phyloP scores from a whole-genome alignment of 768 basidiomycete genomes.

The Agrocybe pediades region DNA sequence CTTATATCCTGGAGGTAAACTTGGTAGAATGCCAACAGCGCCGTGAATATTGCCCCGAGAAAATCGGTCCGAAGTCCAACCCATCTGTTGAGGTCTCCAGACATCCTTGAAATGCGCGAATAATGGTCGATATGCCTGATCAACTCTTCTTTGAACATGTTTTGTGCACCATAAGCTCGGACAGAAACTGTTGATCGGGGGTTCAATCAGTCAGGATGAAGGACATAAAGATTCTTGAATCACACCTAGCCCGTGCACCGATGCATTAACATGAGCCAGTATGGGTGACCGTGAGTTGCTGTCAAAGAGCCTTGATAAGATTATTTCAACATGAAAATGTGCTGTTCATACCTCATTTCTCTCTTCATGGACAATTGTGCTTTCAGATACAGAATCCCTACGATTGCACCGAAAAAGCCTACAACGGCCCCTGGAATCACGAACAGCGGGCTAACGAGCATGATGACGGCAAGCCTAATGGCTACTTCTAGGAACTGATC shows the following conservation, averaged over 20 bases:
- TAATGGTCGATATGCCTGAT: slow-evolving; percentile 54
- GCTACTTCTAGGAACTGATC: slow-evolving; percentile 34
- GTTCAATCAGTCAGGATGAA: neutral
- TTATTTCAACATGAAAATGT: neutral
- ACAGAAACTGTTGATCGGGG: slow-evolving; percentile 46
- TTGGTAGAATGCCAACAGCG: slow-evolving; percentile 55
- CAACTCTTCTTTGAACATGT: slow-evolving; percentile 44
- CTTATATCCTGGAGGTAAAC: slow-evolving; percentile 42
- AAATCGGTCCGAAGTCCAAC: slow-evolving; percentile 53
- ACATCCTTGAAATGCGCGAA: slow-evolving; percentile 42
- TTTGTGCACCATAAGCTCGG: slow-evolving; percentile 64
- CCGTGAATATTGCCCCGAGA: slow-evolving; percentile 56
- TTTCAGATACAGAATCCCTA: slow-evolving; percentile 43
- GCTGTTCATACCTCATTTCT: slow-evolving; percentile 33
- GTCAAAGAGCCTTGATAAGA: neutral
- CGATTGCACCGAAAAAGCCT: slow-evolving; percentile 39
- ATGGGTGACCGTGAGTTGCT: slow-evolving; percentile 22
- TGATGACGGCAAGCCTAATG: slow-evolving; percentile 40
- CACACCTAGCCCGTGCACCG: slow-evolving; percentile 56
- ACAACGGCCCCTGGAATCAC: slow-evolving; percentile 41
- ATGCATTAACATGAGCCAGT: slow-evolving; percentile 22
- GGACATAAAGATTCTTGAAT: neutral
- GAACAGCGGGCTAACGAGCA: slow-evolving; percentile 44
- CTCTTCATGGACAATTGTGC: slow-evolving; percentile 46
- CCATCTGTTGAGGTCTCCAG: slow-evolving; percentile 51